Conservation (phyloP, 805 yeast genomes). For the Pichia eremophila region DNA sequence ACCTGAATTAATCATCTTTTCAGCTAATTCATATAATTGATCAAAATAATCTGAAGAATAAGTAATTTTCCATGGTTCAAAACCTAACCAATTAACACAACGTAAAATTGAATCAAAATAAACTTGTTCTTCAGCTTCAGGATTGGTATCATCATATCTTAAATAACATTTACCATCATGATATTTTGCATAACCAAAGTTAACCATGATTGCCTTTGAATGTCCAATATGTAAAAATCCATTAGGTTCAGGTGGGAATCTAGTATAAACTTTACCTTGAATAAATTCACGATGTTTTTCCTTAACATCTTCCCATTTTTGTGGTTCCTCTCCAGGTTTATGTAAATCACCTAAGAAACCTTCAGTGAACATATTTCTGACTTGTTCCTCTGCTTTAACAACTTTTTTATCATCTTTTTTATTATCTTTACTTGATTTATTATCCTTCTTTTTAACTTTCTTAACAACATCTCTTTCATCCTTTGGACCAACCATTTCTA, state of each 20-base stretch:
- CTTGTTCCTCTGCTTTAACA: slow-evolving; percentile 19
- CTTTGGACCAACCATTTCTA: slow-evolving; percentile 78
- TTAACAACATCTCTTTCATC: slow-evolving; percentile 86
- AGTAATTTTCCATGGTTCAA: slow-evolving; percentile 86
- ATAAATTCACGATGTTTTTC: slow-evolving; percentile 70
- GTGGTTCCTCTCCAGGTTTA: slow-evolving; percentile 92
- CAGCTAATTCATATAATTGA: slow-evolving; percentile 80
- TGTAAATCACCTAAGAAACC: slow-evolving; percentile 95
- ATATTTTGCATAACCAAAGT: slow-evolving; percentile 92
- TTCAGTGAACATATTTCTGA: slow-evolving; percentile 80
- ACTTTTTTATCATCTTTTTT: slow-evolving; percentile 3
- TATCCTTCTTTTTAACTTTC: slow-evolving; percentile 61
- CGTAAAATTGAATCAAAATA: slow-evolving; percentile 77
- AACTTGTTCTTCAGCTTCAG: slow-evolving; percentile 95
- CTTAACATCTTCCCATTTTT: slow-evolving; percentile 78
- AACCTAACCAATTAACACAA: slow-evolving; percentile 92
- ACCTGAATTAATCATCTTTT: slow-evolving; percentile 57
- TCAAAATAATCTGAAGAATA: slow-evolving; percentile 96
- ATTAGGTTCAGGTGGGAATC: slow-evolving; percentile 99
- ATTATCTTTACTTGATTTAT: neutral
- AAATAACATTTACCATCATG: slow-evolving; percentile 83
- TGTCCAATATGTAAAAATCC: slow-evolving; percentile 97
- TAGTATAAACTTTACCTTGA: slow-evolving; percentile 75
- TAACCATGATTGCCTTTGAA: slow-evolving; percentile 94
- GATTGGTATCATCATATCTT: slow-evolving; percentile 95